Evolutionary conservation across 2,329 filamentous ascomycete species (phyloP), one percentile per base, ranked within the genome.

Genomic region (Penicillium sp.): DNA sequence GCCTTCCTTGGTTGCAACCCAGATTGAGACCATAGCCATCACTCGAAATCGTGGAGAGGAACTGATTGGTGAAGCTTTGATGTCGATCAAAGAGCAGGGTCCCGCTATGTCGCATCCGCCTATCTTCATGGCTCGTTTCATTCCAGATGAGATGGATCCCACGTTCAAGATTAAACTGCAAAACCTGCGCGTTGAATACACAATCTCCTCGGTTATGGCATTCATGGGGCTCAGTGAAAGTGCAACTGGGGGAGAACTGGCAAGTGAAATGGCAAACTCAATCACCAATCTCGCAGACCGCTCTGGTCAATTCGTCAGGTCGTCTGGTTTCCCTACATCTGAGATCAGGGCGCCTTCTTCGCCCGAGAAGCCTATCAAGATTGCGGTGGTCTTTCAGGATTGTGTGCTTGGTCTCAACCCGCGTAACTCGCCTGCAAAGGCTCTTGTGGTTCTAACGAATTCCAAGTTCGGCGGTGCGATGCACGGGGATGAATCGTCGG

Each of bases 121-220:
- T 0, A 88, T 90, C 54, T 66, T 97, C 45, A 95, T 95, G 84
- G 81, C 87, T 50, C 81, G 93, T 43, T 86, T 95, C 72, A 87
- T 98, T 55, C 89, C 89, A 0, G 90, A 97, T 64, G 91, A 97
- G 64, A 88, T 94, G 71, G 91, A 97, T 54, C 91, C 94, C 0
- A 83, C 88, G 5, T 75, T 96, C 56, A 95, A 94, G 65, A 67
- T 96, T 49, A 94, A 95, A 64, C 72, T 97, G 37, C 87, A 86
- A 67, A 90, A 95, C 52, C 58, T 95, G 4, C 85, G 83, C 50
- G 68, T 89, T n/a, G 94, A 98, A 64, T 98, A 98, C 66, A 85
- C 85, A 12, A 86, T 97, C 4, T 80, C 88, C 0, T 88, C 87
- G 0, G 68, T 96, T 0, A 85, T 95, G 75, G 88, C 89, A 45